Conservation (phyloP, 192 early-diverging fungal genomes). For the Rhizophagus sp. region DNA sequence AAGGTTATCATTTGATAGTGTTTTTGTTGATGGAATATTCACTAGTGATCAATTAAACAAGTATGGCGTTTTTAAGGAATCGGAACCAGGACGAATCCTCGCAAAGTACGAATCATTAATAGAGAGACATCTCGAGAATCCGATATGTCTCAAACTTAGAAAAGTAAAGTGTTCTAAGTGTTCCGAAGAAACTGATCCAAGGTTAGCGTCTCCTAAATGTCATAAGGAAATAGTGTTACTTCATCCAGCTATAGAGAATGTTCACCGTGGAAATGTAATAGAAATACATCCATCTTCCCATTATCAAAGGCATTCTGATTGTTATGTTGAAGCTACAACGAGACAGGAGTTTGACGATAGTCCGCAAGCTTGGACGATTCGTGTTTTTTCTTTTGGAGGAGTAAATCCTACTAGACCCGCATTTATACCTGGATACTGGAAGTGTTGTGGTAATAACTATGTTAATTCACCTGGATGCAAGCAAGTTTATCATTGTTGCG, state of each 20-base stretch:
- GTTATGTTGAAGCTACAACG: neutral
- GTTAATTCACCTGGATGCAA: neutral
- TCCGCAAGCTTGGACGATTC: conserved; percentile 8
- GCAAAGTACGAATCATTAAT: conserved; percentile 11
- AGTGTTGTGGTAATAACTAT: neutral
- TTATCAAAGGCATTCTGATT: neutral
- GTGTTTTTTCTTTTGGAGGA: neutral
- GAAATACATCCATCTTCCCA: neutral
- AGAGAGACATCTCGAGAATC: neutral
- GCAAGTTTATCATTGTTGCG: neutral
- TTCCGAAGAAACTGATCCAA: conserved; percentile 22
- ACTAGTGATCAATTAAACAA: conserved; percentile 2
- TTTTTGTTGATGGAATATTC: neutral
- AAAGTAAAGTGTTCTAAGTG: conserved; percentile 18
- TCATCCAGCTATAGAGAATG: neutral
- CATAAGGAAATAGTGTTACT: neutral
- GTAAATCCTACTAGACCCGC: neutral
- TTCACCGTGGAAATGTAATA: neutral
- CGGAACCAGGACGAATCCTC: neutral
- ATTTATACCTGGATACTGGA: neutral
- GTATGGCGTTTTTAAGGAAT: conserved; percentile 11
- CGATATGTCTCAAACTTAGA: neutral
- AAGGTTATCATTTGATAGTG: neutral
- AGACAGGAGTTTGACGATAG: neutral
- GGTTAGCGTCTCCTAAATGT: neutral